Conservation (phyloP, 2,329 filamentous ascomycete genomes). For the Aspergillus pseudotamarii region DNA sequence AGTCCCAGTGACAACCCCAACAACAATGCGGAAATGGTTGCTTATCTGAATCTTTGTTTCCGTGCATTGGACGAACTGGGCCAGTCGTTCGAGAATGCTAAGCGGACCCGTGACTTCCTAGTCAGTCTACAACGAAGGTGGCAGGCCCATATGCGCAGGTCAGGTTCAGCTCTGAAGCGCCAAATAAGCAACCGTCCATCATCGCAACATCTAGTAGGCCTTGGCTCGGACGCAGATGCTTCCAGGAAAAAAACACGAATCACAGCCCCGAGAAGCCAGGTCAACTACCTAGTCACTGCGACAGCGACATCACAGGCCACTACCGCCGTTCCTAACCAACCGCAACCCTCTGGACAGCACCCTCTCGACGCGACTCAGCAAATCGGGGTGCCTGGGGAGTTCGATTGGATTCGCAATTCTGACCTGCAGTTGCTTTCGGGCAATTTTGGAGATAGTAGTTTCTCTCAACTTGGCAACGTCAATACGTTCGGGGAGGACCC, state of each 20-base stretch:
- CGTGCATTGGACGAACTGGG: conserved; percentile 46
- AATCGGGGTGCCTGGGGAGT: conserved; percentile 19
- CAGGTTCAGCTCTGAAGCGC: conserved; percentile 31
- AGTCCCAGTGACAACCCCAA: conserved; percentile 24
- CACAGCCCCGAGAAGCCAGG: conserved; percentile 4
- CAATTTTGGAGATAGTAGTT: conserved; percentile 16
- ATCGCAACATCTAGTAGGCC: conserved; percentile 14
- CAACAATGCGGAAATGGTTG: conserved; percentile 36
- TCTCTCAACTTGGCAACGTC: conserved; percentile 22
- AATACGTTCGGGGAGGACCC: conserved; percentile 14
- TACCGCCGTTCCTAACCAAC: neutral
- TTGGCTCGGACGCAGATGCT: conserved; percentile 10
- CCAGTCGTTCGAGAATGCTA: conserved; percentile 45
- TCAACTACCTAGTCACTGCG: conserved; percentile 6
- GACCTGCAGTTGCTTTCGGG: conserved; percentile 31
- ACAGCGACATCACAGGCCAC: conserved; percentile 1
- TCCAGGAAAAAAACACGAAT: conserved; percentile 31
- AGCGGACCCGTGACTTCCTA: conserved; percentile 43
- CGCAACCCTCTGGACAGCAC: neutral
- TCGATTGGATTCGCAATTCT: conserved; percentile 34
- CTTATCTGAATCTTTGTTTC: conserved; percentile 45
- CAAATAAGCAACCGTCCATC: conserved; percentile 29
- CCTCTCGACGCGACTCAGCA: conserved; percentile 13
- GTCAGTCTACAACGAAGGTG: conserved; percentile 43
- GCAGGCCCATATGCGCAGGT: conserved; percentile 40